phyloP scores from a whole-genome alignment of 2,329 filamentous ascomycete species.

The Gaeumannomyces sp. region DNA sequence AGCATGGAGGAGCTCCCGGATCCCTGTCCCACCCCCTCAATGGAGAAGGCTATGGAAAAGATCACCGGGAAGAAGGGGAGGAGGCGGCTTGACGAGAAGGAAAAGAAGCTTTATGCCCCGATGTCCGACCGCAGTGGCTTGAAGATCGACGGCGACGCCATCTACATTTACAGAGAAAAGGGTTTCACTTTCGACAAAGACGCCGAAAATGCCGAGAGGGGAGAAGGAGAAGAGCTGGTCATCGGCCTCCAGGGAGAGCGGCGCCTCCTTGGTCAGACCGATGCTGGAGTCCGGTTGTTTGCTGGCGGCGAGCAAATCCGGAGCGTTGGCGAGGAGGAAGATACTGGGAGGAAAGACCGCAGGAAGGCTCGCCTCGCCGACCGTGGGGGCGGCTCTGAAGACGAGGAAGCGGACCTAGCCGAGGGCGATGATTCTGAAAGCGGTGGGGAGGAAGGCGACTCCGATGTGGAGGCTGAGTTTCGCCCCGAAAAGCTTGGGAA shows the following conservation, averaged over 20 bases:
- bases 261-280: slow-evolving; percentile 72
- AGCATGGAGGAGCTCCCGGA: slow-evolving; percentile 85
- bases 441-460: slow-evolving; percentile 45
- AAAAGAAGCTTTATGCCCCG: slow-evolving; percentile 91
- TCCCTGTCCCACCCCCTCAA: slow-evolving; percentile 87
- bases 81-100: slow-evolving; percentile 85
- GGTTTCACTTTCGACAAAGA: slow-evolving; percentile 69
- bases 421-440: slow-evolving; percentile 50
- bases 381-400: slow-evolving; percentile 52
- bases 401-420: slow-evolving; percentile 38
- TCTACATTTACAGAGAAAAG: slow-evolving; percentile 73
- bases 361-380: slow-evolving; percentile 53
- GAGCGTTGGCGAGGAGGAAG: slow-evolving; percentile 49
- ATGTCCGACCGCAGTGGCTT: slow-evolving; percentile 98
- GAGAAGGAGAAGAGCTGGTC: slow-evolving; percentile 93
- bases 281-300: slow-evolving; percentile 81
- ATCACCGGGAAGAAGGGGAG: slow-evolving; percentile 74
- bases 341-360: slow-evolving; percentile 55
- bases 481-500: slow-evolving; percentile 54
- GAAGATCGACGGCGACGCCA: slow-evolving; percentile 92
- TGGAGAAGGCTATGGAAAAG: slow-evolving; percentile 83
- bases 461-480: slow-evolving; percentile 50
- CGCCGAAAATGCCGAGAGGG: slow-evolving; percentile 64
- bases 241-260: slow-evolving; percentile 81
- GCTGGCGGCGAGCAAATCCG: slow-evolving; percentile 66